Conservation (phyloP, 495 filamentous ascomycete species). For the Podospora tetraspora region DNA sequence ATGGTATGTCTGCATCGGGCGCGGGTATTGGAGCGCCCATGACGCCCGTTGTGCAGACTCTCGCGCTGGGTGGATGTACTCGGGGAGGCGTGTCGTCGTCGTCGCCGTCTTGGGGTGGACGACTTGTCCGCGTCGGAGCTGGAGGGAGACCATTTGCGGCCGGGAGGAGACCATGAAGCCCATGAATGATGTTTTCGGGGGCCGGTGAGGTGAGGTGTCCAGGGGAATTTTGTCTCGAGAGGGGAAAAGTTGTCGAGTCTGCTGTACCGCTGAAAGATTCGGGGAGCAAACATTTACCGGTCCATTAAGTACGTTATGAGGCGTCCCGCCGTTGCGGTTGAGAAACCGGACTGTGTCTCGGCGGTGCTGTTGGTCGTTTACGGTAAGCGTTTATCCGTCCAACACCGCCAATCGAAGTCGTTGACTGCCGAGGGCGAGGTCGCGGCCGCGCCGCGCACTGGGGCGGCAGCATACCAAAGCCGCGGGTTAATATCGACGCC, state of each 20-base stretch:
- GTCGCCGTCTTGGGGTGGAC: neutral
- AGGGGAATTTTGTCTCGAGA: neutral
- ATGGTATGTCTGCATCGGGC: neutral
- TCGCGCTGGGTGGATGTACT: neutral
- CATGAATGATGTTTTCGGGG: neutral
- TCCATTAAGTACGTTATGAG: neutral
- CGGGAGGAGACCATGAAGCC: neutral
- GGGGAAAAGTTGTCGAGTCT: neutral
- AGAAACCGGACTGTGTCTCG: neutral
- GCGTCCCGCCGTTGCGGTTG: neutral
- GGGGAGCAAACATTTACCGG: neutral
- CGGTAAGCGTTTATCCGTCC: neutral
- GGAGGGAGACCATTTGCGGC: neutral
- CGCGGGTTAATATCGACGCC: neutral
- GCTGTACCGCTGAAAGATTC: neutral
- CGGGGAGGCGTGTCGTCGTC: neutral
- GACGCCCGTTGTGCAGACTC: neutral
- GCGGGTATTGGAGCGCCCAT: neutral
- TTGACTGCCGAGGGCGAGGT: neutral
- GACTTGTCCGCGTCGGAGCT: neutral
- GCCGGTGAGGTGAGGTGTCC: neutral
- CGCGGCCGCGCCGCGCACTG: neutral
- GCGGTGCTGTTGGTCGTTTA: neutral
- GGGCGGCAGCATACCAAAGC: neutral
- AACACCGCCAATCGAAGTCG: neutral